These are phyloP conservation scores for Aspergillus spinulosporus DNA, from an alignment of 2,329 filamentous ascomycete genomes.

Conservation along the genomic window DNA sequence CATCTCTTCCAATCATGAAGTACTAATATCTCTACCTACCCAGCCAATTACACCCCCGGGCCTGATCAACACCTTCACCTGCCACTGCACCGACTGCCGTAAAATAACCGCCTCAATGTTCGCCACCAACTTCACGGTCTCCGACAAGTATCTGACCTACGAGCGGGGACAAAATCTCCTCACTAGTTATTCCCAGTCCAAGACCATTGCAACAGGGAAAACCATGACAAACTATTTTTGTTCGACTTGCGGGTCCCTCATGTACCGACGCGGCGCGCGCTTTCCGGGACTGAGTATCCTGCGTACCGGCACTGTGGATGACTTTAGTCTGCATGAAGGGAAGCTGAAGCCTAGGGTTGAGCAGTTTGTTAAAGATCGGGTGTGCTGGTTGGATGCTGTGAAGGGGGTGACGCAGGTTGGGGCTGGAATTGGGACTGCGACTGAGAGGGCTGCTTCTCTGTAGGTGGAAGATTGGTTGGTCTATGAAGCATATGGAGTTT, in stretches of 20 bases:
- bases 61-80: conserved; percentile 56
- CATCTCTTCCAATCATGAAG: background rate
- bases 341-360: conserved; percentile 57
- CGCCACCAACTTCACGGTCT: conserved; percentile 53
- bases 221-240: conserved; percentile 10
- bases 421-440: background rate
- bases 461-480: too few species aligned
- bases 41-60: conserved; percentile 2
- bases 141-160: background rate
- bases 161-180: background rate
- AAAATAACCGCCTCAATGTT: conserved; percentile 64
- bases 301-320: conserved; percentile 63
- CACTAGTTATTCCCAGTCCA: background rate
- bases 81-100: conserved; percentile 62
- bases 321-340: conserved; percentile 59
- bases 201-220: background rate
- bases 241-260: conserved; percentile 5
- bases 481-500: too few species aligned
- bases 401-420: conserved; percentile 38
- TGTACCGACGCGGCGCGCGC: conserved; percentile 4
- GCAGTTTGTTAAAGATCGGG: conserved; percentile 54
- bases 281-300: conserved; percentile 24
- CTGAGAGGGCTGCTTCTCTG: too few species aligned
- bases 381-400: conserved; percentile 49
- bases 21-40: background rate